These are phyloP conservation scores for Polyporus tsugae DNA, from an alignment of 1,284 basidiomycete species.

Conservation along the genomic window DNA sequence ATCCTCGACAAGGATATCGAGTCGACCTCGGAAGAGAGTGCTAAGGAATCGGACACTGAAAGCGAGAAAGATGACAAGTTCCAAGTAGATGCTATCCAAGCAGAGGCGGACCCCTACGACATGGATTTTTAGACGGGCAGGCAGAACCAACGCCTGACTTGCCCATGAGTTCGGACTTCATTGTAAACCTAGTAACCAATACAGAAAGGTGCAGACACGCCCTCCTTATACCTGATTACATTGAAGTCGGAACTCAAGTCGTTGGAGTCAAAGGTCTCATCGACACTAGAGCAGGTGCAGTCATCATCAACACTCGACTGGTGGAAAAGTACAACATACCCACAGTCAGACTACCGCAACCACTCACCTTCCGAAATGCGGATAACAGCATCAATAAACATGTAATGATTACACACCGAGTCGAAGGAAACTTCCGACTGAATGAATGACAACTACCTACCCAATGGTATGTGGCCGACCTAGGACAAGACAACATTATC, in stretches of 20 bases:
- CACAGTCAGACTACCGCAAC: neutral
- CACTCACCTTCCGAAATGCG: neutral
- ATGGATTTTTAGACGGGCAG: neutral
- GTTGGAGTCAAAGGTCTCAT: neutral
- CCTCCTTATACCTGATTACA: no score
- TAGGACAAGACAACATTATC: neutral
- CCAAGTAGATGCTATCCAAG: neutral
- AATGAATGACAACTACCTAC: neutral
- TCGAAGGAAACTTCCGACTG: neutral
- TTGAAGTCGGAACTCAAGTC: no score
- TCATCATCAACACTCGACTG: neutral
- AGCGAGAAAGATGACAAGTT: neutral
- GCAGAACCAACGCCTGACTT: neutral
- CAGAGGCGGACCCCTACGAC: neutral
- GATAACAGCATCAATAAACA: neutral
- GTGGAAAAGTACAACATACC: neutral
- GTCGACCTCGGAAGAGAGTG: neutral
- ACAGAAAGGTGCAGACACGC: neutral
- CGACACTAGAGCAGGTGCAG: neutral
- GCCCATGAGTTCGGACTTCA: neutral
- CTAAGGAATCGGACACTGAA: neutral
- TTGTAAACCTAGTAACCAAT: neutral
- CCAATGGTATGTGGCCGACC: neutral
- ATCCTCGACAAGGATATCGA: no score
- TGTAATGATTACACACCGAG: neutral